Evolutionary conservation across 495 filamentous ascomycete species (phyloP), one percentile per base, ranked within the genome.

Genomic region (Annulohypoxylon maeteangense): DNA sequence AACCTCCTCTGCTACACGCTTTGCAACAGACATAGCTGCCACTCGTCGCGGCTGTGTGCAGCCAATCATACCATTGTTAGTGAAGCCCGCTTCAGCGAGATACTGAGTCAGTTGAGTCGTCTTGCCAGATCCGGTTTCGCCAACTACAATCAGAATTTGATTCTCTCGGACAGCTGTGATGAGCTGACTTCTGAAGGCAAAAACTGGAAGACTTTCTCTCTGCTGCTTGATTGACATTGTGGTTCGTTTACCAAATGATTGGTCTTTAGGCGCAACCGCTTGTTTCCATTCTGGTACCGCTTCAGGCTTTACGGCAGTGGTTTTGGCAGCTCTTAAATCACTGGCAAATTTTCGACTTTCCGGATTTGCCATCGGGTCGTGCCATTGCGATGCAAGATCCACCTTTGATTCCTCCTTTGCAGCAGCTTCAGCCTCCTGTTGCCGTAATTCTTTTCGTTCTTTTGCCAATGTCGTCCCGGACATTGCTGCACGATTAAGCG

Each of bases 11-110:
- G 95, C 89, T 16, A 99, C 95, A 86, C 95, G 93, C 68, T 97
- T 95, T 8, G 95, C 95, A 20, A 99, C 95, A 16, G 92, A 96
- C 89, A 98, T 97, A 16, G 95, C 95, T 40, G 95, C 95, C 2
- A 99, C 95, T 84, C 96, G 93, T 67, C 95, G 92, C 42, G 95
- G 95, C 71, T 99, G 95, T 2, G 95, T 99, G 78, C 96, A 99
- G 20, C 95, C 95, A 70, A 99, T 97, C 74, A 97, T 93, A 40
- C 95, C 96, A 63, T 90, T 82, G 68, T 95, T 92, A 6, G 89
- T 91, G 75, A 93, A 98, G 1, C 95, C 95, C 53, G 87, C 95
- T 78, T 99, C 95, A 12, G 93, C 93, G 2, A 99, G 84, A 69
- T 94, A 99, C 73, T 99, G 95, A 0, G 95, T 97, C 29, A 99